Evolutionary conservation across 352 stramenopile species (phyloP).

Genomic region (Phytophthora litchii): DNA sequence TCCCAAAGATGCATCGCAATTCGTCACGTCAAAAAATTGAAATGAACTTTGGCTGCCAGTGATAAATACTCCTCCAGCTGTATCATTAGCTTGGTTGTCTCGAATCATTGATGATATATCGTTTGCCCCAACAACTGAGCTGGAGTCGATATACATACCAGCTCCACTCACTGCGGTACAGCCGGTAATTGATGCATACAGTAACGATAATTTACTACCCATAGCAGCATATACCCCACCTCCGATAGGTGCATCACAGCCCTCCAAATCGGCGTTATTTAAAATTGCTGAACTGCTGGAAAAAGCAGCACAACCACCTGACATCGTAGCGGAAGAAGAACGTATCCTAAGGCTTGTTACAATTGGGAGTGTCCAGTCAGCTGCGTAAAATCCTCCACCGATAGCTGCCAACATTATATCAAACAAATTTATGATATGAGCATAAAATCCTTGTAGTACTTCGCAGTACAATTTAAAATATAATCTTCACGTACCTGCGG

Average conservation of each 20-base stretch:
- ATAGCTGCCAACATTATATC: slow-evolving; percentile 10
- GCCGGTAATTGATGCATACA: slow-evolving; percentile 3
- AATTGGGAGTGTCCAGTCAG: slow-evolving; percentile 19
- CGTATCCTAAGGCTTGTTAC: slow-evolving; percentile 24
- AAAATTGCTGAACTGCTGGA: slow-evolving; percentile 19
- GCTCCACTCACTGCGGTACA: slow-evolving; percentile 30
- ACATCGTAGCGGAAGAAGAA: slow-evolving; percentile 17
- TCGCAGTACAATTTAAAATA: too few species aligned
- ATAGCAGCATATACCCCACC: slow-evolving; percentile 30
- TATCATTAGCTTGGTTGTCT: slow-evolving; percentile 17
- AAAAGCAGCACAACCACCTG: slow-evolving; percentile 41
- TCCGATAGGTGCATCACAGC: slow-evolving; percentile 30
- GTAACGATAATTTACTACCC: slow-evolving; percentile 26
- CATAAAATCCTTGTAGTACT: too few species aligned
- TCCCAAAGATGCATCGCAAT: slow-evolving; percentile 31
- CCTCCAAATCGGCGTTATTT: background rate
- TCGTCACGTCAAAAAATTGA: slow-evolving; percentile 25
- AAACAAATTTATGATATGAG: background rate
- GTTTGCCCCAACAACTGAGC: slow-evolving; percentile 18
- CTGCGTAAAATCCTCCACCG: slow-evolving; percentile 41
- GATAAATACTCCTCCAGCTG: slow-evolving; percentile 40
- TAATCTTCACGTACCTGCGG: slow-evolving; percentile 40
- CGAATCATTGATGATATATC: slow-evolving; percentile 13
- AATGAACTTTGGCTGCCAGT: slow-evolving; percentile 31
- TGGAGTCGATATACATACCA: slow-evolving; percentile 42